Evolutionary conservation across 164 flowering plant species (phyloP).

Genomic region (Chimonanthus praecox): DNA sequence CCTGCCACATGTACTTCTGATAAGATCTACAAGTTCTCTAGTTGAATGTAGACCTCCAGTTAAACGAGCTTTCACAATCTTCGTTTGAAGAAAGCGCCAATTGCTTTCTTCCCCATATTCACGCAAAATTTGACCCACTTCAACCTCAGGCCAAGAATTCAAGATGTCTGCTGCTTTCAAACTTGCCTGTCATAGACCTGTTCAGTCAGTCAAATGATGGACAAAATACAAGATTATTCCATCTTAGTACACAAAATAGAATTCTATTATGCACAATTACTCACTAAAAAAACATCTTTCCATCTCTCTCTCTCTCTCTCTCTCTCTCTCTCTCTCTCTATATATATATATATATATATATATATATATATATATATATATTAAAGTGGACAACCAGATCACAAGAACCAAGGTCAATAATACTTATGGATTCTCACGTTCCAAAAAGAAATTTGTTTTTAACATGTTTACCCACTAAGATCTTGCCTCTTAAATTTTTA

Average conservation of each 20-base stretch:
- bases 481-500: no score
- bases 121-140: conserved; percentile 72
- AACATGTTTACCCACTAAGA: no score
- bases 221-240: background rate
- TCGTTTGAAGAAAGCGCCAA: conserved; percentile 69
- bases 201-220: conserved; percentile 37
- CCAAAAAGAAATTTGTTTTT: no score
- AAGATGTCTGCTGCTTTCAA: conserved; percentile 84
- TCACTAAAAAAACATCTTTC: no score
- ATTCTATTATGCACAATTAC: no score
- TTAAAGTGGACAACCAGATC: no score
- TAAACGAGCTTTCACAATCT: conserved; percentile 66
- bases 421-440: no score
- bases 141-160: conserved; percentile 88
- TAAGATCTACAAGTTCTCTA: conserved; percentile 55
- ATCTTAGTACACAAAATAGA: background rate
- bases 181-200: conserved; percentile 70
- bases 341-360: no score
- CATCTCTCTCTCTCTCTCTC: no score
- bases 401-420: no score
- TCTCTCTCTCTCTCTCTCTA: no score
- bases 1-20: conserved; percentile 34
- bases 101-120: conserved; percentile 96
- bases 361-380: no score
- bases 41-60: conserved; percentile 82